Evolutionary conservation across 148 eudicot genomes (phyloP), one percentile per base, ranked within the genome.

Genomic region (Rhododendron williamsianum): DNA sequence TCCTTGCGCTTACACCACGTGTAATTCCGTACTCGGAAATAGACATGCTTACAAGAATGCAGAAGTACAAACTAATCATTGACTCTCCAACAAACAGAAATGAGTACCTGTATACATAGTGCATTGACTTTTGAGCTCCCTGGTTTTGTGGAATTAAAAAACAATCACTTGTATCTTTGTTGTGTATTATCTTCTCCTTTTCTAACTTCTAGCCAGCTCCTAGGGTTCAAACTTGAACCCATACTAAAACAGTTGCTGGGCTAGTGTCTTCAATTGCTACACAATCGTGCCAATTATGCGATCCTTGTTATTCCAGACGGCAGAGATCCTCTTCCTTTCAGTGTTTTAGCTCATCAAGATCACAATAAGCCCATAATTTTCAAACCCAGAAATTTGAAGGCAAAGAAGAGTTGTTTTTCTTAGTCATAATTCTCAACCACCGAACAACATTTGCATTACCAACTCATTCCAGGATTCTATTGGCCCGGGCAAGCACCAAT

Each of bases 401-500:
- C 60, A 71, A 73, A 51, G 46, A 23, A 27, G 27, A 65, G 27
- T 71, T 84, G n/a, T 38, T 36, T 78, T 9, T 9, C 18, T 9
- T 45, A 2, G 15, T 35, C 52, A 49, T 19, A 6, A 69, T 3
- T 87, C 48, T 86, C 73, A 87, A 69, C 60, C 84, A 52, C 84
- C 89, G 33, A 89, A 79, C 89, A 96, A 33, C 87, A 91, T 90
- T 65, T 91, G 87, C 92, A 93, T 89, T 46, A 96, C 46, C 86
- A 96, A 77, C 36, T 93, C 95, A 82, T 96, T 96, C 99, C 98
- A 96, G 2, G 93, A 82, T 43, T 96, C 99, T 25, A 96, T 92
- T 3, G 99, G 99, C 3, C 99, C 99, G 0, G 99, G 98, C 90
- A 96, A 90, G 86, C 99, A 96, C 99, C 99, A 96, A 89, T 96